phyloP scores from a whole-genome alignment of 148 eudicot genomes.

The Camellia lanceoleosa region DNA sequence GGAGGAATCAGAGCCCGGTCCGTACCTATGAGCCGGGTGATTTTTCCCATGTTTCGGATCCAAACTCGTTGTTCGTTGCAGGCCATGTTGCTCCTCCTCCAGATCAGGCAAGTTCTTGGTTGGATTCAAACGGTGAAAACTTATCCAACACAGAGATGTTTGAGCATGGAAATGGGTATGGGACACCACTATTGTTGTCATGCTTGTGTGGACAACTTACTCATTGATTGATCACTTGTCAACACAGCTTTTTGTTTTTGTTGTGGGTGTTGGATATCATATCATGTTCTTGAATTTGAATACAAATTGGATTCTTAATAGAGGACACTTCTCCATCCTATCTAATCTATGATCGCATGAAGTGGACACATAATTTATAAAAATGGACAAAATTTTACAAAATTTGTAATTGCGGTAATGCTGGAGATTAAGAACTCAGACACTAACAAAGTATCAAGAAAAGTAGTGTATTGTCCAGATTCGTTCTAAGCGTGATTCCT shows the following conservation, averaged over 20 bases:
- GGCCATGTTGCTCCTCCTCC: constrained; percentile 35
- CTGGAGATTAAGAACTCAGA: too few species aligned
- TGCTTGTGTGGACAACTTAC: constrained; percentile 28
- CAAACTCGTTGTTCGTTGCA: constrained; percentile 29
- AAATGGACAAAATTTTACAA: too few species aligned
- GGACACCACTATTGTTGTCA: constrained; percentile 26
- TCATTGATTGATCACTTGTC: constrained; percentile 19
- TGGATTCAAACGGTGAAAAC: constrained; percentile 16
- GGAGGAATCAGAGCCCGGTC: constrained; percentile 23
- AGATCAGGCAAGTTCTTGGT: constrained; percentile 18
- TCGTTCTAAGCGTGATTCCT: too few species aligned
- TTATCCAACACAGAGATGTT: constrained; percentile 11
- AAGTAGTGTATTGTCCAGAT: too few species aligned
- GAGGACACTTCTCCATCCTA: neutral
- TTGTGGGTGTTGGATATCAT: neutral
- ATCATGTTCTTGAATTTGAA: constrained; percentile 1
- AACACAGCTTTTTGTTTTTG: neutral
- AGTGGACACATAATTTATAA: too few species aligned
- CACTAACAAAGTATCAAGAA: too few species aligned
- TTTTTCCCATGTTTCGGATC: constrained; percentile 22
- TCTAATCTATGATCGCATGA: too few species aligned
- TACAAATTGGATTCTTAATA: neutral
- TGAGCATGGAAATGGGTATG: constrained; percentile 21
- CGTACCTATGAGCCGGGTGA: constrained; percentile 18
- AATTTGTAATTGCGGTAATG: too few species aligned